Evolutionary conservation across 2,329 filamentous ascomycete species (phyloP), one percentile per base, ranked within the genome.

Genomic region (Aspergillus pseudoterreus): DNA sequence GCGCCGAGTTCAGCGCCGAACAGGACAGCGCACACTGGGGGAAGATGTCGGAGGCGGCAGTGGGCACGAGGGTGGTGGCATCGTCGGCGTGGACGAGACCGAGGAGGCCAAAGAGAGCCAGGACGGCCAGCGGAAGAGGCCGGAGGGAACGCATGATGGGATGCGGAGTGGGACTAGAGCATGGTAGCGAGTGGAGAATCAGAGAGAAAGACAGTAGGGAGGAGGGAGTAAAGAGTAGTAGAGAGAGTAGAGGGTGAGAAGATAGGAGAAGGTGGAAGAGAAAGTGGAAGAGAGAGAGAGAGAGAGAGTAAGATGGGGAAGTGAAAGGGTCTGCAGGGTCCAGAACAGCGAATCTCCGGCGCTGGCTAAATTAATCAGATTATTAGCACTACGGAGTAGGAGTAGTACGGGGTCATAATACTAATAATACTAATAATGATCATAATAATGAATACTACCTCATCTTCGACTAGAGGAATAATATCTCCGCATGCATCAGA

Each of bases 1-100:
- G 88, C 52, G 87, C 89, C 69, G 88, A 81, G 65, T 80, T 83
- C 42, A 90, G 81, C 24, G 75, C 67, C 41, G 79, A 77, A 63
- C 87, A 90, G 43, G 65, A 55, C 19, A 74, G 67, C 9, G 82
- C 86, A 63, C 87, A 90, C 22, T 78, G 65, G 4, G 87, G 87
- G 45, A 90, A 80, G 39, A 76, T 69, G 39, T 57, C 56, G 35
- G 72, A 71, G 43, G 69, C 65, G 10, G 68, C 52, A 8, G 69
- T 63, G 39, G 72, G 72, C 36, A 74, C 51, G 21, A 74, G 63
- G 47, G 57, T 56, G 47, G 62, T 57, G 55, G 52, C 48, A 52
- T 63, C 56, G 45, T 60, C 47, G 47, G 62, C 49, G 45, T 54
- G 50, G 62, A 50, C 42, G 65, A 52, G 49, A 47, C 58, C 21